phyloP scores from a whole-genome alignment of 345 rosid species.

The Syzygium jambos region DNA sequence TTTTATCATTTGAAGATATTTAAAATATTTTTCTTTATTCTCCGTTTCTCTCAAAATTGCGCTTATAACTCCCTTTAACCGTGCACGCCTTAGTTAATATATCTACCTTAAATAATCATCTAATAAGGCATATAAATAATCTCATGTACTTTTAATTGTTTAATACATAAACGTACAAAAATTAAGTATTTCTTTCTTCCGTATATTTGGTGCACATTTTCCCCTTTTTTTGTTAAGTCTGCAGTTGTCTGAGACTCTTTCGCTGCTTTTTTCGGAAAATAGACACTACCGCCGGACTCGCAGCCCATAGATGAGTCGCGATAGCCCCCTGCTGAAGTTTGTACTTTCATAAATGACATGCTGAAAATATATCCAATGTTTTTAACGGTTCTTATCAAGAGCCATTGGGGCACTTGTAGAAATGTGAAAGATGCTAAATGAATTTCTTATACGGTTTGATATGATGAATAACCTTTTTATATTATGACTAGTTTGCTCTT shows the following conservation, averaged over 20 bases:
- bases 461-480: background rate
- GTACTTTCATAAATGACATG: background rate
- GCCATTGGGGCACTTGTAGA: background rate
- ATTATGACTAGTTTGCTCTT: background rate
- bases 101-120: background rate
- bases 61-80: background rate
- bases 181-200: background rate
- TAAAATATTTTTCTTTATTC: background rate
- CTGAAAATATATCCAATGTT: background rate
- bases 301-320: background rate
- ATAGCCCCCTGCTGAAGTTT: background rate
- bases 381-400: background rate
- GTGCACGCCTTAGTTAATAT: background rate
- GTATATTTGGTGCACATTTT: background rate
- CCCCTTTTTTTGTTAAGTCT: background rate
- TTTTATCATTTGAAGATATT: background rate
- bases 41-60: background rate
- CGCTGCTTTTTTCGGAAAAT: background rate
- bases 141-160: background rate
- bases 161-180: background rate
- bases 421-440: background rate
- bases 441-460: background rate
- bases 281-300: background rate
- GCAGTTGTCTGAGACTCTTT: background rate
- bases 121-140: background rate